Evolutionary conservation across 2,329 filamentous ascomycete genomes (phyloP), one percentile per base, ranked within the genome.

Genomic region (Neonectria faginata): DNA sequence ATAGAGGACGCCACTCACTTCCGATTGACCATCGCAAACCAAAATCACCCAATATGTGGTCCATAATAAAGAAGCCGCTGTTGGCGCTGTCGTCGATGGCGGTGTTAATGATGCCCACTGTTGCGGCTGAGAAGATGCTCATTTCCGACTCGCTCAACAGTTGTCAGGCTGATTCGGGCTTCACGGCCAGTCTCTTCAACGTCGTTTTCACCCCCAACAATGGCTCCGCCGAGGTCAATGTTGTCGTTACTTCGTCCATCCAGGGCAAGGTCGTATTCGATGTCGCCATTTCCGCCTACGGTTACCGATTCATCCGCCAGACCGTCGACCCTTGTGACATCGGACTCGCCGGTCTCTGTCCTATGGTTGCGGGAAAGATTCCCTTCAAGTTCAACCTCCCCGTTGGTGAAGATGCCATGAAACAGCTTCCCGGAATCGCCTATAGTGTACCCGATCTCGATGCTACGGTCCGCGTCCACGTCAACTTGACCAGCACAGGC

Each of bases 381-480:
- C 87, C 91, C 60, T 86, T 97, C 74, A 85, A 74, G 36, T 93
- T 93, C 75, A 92, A 91, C 74, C 77, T 95, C 39, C 78, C 82
- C 2, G 80, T 96, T 53, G 80, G 83, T 10, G 71, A 79, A 12
- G 81, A 84, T 27, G 87, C 91, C 42, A 81, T 92, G 64, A 80
- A 82, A 25, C 79, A 87, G 58, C 89, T 98, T 74, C 94, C 94
- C 62, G 88, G 88, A 53, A 95, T 97, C 75, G 92, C 93, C 57
- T 98, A 96, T 81, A 91, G 87, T 55, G 91, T 98, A 47, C 94
- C 94, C 53, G 95, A 97, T 84, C 85, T 97, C 58, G 95, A 98
- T 79, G 94, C 93, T 66, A 91, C 88, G 56, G 92, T 97, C 56
- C 89, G 87, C 74, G 89, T 97, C 74, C 90, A 89, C 73, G 93